These are phyloP conservation scores for Scheffersomyces lignosus DNA, from an alignment of 805 yeast genomes.

Conservation along the genomic window DNA sequence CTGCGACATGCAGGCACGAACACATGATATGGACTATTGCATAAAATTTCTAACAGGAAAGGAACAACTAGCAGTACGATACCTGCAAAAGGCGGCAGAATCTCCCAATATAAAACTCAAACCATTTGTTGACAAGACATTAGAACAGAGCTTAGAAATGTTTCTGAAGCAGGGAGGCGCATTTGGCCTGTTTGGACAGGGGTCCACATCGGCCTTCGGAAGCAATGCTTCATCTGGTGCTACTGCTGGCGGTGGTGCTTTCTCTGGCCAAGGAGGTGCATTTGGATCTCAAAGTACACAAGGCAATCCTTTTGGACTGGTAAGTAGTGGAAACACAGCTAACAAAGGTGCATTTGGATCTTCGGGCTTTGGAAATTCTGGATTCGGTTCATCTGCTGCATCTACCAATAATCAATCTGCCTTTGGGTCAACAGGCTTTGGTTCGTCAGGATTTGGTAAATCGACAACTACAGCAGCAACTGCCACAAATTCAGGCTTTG, in stretches of 20 bases:
- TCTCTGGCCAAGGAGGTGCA: constrained; percentile 3
- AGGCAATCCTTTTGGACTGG: constrained; percentile 13
- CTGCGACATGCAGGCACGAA: no score
- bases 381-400: constrained; percentile 10
- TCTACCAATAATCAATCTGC: constrained; percentile 8
- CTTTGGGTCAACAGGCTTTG: constrained; percentile 9
- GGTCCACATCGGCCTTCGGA: constrained; percentile 1
- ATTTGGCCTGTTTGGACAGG: no score
- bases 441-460: constrained; percentile 14
- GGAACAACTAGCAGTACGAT: no score
- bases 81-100: no score
- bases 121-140: no score
- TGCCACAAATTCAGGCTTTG: constrained; percentile 12
- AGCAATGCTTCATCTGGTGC: not conserved
- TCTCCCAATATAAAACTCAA: no score
- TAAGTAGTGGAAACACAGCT: constrained; percentile 4
- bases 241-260: no score
- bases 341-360: constrained; percentile 20
- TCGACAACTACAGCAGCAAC: constrained; percentile 1
- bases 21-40: no score
- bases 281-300: constrained; percentile 16
- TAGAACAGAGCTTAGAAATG: no score
- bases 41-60: no score
- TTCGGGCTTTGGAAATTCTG: constrained; percentile 14
- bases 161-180: no score